phyloP scores from a whole-genome alignment of 208 protist genomes.

The Acanthamoeba polyphaga region DNA sequence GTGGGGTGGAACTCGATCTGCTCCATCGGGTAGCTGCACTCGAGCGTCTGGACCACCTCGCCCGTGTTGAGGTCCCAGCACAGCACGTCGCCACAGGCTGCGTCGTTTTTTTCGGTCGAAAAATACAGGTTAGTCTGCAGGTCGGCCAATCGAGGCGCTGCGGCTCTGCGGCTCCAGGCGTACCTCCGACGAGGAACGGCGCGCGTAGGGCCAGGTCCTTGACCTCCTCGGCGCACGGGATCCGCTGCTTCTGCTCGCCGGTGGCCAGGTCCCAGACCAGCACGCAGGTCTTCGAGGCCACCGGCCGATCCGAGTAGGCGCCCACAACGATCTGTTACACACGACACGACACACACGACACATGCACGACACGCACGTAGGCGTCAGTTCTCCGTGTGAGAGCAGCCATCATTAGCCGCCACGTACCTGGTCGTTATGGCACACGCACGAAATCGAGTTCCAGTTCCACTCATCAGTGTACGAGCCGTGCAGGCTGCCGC shows the following conservation, averaged over 20 bases:
- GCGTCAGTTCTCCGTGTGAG: too few species aligned
- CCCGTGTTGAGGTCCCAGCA: conserved; percentile 11
- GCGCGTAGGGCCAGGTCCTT: neutral
- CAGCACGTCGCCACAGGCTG: neutral
- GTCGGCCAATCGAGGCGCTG: too few species aligned
- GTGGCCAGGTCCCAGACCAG: conserved; percentile 1
- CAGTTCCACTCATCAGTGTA: conserved; percentile 20
- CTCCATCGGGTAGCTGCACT: neutral
- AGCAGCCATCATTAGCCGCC: too few species aligned
- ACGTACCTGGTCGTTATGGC: neutral
- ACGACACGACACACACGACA: too few species aligned
- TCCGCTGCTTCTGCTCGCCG: conserved; percentile 1
- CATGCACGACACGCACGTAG: too few species aligned
- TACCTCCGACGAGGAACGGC: neutral
- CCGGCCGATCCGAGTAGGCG: neutral
- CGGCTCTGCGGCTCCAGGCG: neutral
- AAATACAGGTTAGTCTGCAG: too few species aligned
- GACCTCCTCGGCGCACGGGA: neutral
- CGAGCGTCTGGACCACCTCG: neutral
- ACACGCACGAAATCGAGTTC: conserved; percentile 6
- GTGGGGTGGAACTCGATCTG: conserved; percentile 5
- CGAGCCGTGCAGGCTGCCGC: neutral
- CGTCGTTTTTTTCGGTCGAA: too few species aligned
- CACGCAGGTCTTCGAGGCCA: neutral
- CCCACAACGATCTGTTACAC: neutral